Conservation (phyloP, 1,284 basidiomycete genomes). For the Irpex sp. region DNA sequence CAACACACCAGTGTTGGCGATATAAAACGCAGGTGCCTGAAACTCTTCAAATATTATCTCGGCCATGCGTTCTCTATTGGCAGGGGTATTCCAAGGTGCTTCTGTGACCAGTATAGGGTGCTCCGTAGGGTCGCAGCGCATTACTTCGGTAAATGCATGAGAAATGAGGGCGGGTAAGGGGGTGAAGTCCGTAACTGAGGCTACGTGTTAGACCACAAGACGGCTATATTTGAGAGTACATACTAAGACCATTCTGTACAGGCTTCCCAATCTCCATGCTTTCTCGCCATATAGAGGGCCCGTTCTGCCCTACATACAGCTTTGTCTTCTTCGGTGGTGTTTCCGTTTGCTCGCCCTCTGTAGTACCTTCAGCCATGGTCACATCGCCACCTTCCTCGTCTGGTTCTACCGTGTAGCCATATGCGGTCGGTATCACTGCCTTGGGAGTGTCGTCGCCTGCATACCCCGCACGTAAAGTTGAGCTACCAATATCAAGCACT, state of each 20-base stretch:
- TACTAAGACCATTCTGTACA: conserved; percentile 83
- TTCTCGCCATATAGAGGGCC: conserved; percentile 89
- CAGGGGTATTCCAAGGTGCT: conserved; percentile 91
- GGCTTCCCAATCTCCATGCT: conserved; percentile 87
- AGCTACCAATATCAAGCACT: conserved; percentile 92
- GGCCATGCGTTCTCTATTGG: conserved; percentile 88
- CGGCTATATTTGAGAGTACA: conserved; percentile 29
- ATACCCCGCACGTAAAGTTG: conserved; percentile 89
- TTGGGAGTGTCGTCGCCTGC: conserved; percentile 97
- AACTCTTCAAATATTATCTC: conserved; percentile 98
- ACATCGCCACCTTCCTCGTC: conserved; percentile 48
- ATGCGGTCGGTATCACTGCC: conserved; percentile 86
- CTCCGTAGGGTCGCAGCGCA: conserved; percentile 73
- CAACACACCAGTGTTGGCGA: conserved; percentile 94
- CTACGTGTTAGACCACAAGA: not conserved
- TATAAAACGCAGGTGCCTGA: conserved; percentile 92
- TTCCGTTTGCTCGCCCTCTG: conserved; percentile 27
- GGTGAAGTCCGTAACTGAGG: conserved; percentile 74
- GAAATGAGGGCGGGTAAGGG: conserved; percentile 72
- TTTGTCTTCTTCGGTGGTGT: conserved; percentile 47
- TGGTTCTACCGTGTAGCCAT: conserved; percentile 59
- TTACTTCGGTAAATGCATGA: conserved; percentile 72
- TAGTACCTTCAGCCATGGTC: conserved; percentile 48
- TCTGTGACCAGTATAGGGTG: conserved; percentile 95
- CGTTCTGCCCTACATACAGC: conserved; percentile 86